Conservation (phyloP, 345 rosid species). For the Euclidium syriacum region DNA sequence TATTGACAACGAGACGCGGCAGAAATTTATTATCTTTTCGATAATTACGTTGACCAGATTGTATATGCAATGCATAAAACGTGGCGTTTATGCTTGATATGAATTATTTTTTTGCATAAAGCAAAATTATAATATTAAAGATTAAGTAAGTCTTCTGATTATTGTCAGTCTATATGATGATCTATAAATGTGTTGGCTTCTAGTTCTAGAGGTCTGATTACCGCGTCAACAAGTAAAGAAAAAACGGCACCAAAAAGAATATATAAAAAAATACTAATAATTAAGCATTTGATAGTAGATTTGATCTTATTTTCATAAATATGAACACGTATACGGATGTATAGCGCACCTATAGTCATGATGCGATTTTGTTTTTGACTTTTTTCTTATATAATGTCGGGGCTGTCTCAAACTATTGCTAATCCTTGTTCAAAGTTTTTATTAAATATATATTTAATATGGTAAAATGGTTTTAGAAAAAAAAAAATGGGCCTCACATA, state of each 20-base stretch:
- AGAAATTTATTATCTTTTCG: not conserved
- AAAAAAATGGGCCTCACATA: no score
- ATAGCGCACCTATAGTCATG: not conserved
- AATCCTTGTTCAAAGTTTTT: no score
- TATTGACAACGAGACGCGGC: slow-evolving; percentile 21
- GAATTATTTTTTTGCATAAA: not conserved
- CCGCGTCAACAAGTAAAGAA: slow-evolving; percentile 10
- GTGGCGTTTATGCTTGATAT: slow-evolving; percentile 5
- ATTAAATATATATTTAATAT: no score
- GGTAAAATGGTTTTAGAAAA: no score
- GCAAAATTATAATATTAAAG: not conserved
- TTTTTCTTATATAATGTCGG: no score
- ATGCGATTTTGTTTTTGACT: not conserved
- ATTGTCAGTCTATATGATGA: not conserved
- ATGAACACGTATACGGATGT: slow-evolving; percentile 17
- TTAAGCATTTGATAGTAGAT: not conserved
- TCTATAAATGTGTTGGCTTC: slow-evolving; percentile 7
- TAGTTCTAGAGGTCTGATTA: slow-evolving; percentile 12
- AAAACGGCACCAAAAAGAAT: not conserved
- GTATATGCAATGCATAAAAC: slow-evolving; percentile 17
- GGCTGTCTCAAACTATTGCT: no score
- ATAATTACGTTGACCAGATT: slow-evolving; percentile 17
- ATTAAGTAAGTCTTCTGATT: not conserved
- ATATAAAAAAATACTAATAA: not conserved
- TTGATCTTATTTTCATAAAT: not conserved